Conservation (phyloP, 2,329 filamentous ascomycete species). For the Pestalotiopsis sp. region DNA sequence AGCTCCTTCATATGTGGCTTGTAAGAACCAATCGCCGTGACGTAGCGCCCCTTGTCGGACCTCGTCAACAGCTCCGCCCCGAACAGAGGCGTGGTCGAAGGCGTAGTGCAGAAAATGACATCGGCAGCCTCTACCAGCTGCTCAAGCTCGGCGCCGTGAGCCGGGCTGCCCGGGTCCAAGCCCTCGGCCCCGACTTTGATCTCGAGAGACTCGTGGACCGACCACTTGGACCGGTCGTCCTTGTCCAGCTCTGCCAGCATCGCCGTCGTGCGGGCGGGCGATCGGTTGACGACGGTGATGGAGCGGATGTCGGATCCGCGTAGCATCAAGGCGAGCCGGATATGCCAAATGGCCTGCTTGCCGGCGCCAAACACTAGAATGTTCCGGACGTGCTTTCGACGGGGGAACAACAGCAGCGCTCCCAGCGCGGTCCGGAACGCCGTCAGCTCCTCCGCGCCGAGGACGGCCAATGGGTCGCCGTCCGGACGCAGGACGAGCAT, state of each 20-base stretch:
- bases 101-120: constrained; percentile 67
- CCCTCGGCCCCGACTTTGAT: background rate
- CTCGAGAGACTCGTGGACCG: background rate
- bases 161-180: background rate
- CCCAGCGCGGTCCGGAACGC: constrained; percentile 70
- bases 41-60: constrained; percentile 37
- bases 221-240: constrained; percentile 27
- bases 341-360: constrained; percentile 73
- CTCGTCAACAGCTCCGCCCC: constrained; percentile 47
- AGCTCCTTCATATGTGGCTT: constrained; percentile 67
- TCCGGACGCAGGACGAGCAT: constrained; percentile 14
- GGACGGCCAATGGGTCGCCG: constrained; percentile 47
- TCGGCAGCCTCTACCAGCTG: constrained; percentile 56
- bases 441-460: constrained; percentile 70
- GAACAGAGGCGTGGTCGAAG: constrained; percentile 59
- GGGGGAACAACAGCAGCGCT: constrained; percentile 57
- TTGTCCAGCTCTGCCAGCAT: constrained; percentile 45
- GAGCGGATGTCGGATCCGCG: constrained; percentile 25
- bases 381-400: constrained; percentile 21
- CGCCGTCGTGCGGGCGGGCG: background rate
- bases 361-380: constrained; percentile 70
- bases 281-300: constrained; percentile 34
- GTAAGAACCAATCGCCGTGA: constrained; percentile 55
- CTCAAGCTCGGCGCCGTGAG: constrained; percentile 43
- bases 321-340: constrained; percentile 64